A percentile compares a stretch with the other conserved stretches of the same genome.
Evolutionary conservation across 768 basidiomycete genomes (phyloP).

Genomic region (Coprinellus aureogranulatus): DNA sequence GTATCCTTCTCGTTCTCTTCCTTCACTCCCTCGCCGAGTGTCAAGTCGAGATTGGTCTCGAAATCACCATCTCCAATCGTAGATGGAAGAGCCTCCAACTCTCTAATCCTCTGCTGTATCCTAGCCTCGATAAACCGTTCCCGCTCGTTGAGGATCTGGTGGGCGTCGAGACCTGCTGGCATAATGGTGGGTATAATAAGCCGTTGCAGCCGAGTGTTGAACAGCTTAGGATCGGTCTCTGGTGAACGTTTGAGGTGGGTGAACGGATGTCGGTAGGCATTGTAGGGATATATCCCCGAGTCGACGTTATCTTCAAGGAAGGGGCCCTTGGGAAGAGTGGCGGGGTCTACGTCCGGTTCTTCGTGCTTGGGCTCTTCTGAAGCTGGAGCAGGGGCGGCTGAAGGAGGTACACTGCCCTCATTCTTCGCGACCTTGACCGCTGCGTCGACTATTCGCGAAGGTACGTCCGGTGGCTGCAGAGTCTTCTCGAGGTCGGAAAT

Average conservation of each 20-base stretch:
- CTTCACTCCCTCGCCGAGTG: constrained; percentile 33
- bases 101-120: constrained; percentile 82
- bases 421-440: constrained; percentile 73
- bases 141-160: constrained; percentile 86
- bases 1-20: constrained; percentile 43
- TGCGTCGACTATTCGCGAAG: constrained; percentile 66
- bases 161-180: constrained; percentile 90
- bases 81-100: constrained; percentile 76
- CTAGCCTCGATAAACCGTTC: constrained; percentile 89
- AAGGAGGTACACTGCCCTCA: constrained; percentile 29
- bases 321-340: constrained; percentile 68
- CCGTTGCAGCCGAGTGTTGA: constrained; percentile 72
- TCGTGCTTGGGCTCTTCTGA: too few relatives aligned
- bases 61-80: constrained; percentile 80
- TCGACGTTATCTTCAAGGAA: constrained; percentile 76
- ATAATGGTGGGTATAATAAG: constrained; percentile 85
- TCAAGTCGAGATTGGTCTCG: constrained; percentile 42
- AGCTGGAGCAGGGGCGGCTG: constrained; percentile 22
- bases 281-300: constrained; percentile 88
- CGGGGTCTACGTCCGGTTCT: constrained; percentile 45
- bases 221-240: constrained; percentile 58
- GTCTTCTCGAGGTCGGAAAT: constrained; percentile 64
- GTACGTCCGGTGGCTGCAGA: constrained; percentile 57
- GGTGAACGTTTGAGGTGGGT: constrained; percentile 68
- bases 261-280: constrained; percentile 84